These are phyloP conservation scores for Lodderomyces theae DNA, from an alignment of 1,139 yeast genomes.

Conservation along the genomic window DNA sequence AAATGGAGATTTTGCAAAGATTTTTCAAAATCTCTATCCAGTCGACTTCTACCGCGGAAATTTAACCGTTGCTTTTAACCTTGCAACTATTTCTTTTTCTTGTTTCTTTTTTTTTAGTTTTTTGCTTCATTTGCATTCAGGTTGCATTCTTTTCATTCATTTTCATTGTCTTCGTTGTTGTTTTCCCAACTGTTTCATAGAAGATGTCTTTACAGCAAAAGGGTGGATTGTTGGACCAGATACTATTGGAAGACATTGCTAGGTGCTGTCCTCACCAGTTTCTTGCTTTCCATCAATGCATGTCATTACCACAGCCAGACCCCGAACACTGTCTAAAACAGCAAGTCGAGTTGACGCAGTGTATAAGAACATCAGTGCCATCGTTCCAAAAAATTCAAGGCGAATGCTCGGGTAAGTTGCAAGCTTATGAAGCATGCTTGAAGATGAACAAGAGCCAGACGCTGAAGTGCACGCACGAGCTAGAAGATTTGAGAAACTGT, in stretches of 20 bases:
- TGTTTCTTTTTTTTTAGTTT: neutral
- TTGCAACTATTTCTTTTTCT: no score
- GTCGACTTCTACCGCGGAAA: no score
- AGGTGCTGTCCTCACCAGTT: constrained; percentile 64
- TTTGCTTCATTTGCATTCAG: neutral
- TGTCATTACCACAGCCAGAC: constrained; percentile 45
- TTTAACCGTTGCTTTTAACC: no score
- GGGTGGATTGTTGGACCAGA: constrained; percentile 30
- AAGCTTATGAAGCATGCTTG: constrained; percentile 61
- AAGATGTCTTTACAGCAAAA: constrained; percentile 8
- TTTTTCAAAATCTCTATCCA: no score
- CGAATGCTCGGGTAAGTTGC: constrained; percentile 53
- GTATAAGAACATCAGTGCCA: constrained; percentile 61
- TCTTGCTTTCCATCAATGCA: constrained; percentile 62
- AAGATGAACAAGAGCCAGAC: constrained; percentile 33
- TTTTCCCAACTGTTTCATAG: neutral
- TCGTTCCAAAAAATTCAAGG: constrained; percentile 61
- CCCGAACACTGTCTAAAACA: constrained; percentile 47
- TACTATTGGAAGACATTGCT: constrained; percentile 48
- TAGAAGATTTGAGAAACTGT: constrained; percentile 35
- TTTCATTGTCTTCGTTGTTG: no score
- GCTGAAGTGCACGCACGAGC: constrained; percentile 34
- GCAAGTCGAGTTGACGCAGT: constrained; percentile 51
- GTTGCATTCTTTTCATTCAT: neutral
- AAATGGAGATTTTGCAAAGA: no score